Evolutionary conservation across 768 basidiomycete species (phyloP), one percentile per base, ranked within the genome.

Genomic region (Arthromyces matolae): DNA sequence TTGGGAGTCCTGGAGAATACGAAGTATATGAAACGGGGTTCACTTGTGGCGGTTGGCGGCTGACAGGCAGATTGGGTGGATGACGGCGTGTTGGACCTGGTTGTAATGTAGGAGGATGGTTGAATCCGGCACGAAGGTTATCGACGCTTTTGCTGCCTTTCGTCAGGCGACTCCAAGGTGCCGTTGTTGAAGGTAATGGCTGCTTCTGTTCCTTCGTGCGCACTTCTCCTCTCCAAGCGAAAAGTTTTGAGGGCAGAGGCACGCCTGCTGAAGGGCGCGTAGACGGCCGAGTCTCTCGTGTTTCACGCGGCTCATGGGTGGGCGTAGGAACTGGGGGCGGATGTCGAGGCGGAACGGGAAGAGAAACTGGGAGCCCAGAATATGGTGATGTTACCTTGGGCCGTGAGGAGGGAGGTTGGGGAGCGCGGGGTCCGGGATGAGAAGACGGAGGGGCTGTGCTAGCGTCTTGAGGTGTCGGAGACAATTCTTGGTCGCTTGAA

Each of bases 121-220:
- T 52, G 14, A 60, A 64, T 25, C 60, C 63, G 16, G 63, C 66
- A 36, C 72, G 68, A 37, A 80, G 66, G 50, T 79, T 78, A 51
- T 76, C 76, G 73, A 83, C 78, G 55, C 81, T 85, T 64, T 80
- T 82, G n/a, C 77, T 63, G 39, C 60, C 65, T 50, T 68, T 70
- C 37, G 63, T 49, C 38, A 68, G 57, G 37, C 67, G 65, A 47
- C 47, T 53, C 51, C 62, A 66, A 31, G 57, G 55, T 2, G 63
- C 38, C 1, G 67, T 45, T 5, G 72, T 64, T 1, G 69, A 58
- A 2, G 70, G 60, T 38, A 67, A 60, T 4, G 64, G 48, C 45
- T 70, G n/a, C n/a, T n/a, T 75, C 28, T 62, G 62, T 59, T 36
- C 71, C 71, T 44, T 69, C 68, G n/a, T n/a, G n/a, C 50, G 72